Evolutionary conservation across 176 grass and related monocot species (phyloP), one percentile per base, ranked within the genome.

Genomic region (Hyparrhenia diplandra): DNA sequence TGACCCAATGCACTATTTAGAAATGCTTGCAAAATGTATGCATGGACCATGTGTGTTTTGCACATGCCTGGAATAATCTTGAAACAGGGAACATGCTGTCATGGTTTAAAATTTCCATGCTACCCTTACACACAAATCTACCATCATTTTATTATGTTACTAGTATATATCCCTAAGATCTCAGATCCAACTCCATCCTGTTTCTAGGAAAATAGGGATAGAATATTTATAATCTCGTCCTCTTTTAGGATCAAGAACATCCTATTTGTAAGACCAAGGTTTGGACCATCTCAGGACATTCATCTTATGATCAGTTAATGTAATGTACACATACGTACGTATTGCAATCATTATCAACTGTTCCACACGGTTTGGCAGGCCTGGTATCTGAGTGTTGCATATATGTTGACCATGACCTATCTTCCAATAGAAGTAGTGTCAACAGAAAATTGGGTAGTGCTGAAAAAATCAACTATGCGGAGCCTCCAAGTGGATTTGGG

Each of bases 371-470:
- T 46, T 34, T 73, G 28, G 16, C 71, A 46, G 71, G 32, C 71
- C 46, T 34, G 71, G 46, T 30, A 30, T 34, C n/a, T 2, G 52
- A n/a, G 34, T 34, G 71, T 74, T 54, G 46, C 29, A n/a, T 54
- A 45, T 74, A 3, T 2, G 13, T 13, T 23, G 49, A 52, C 49
- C 71, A 0, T 1, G 3, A 16, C 35, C 51, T 2, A 14, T 23
- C 10, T 75, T 58, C 51, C 51, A 59, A 75, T 75, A 58, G 6
- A 37, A 75, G 21, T 59, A 75, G 58, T 57, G 20, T 75, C 73
- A 58, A 58, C 51, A n/a, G 32, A 75, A 58, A 37, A 58, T 12
- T 75, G 73, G 73, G 36, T 11, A 9, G 51, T 37, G 20, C 34
- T 58, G 31, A 58, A 57, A 75, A 58, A 20, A 31, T 73, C 43